These are phyloP conservation scores for Craspedostauros australis DNA, from an alignment of 108 stramenopile species.

Conservation along the genomic window DNA sequence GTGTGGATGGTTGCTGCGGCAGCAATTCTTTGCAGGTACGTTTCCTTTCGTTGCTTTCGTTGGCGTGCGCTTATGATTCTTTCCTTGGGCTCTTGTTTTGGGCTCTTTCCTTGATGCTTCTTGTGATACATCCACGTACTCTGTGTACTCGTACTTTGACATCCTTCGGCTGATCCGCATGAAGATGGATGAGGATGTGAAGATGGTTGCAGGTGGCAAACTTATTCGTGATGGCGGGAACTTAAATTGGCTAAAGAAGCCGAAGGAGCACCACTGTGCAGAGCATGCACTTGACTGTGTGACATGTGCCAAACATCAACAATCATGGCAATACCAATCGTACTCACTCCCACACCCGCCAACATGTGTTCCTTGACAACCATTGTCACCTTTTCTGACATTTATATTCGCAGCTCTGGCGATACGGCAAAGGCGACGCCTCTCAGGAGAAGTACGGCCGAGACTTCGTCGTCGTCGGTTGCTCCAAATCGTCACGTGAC, in stretches of 20 bases:
- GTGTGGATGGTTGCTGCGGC: constrained; percentile 63
- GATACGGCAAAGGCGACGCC: constrained; percentile 76
- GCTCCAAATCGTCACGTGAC: constrained; percentile 50
- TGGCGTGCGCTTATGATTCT: neutral
- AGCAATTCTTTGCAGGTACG: constrained; percentile 54
- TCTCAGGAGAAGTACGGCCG: constrained; percentile 71
- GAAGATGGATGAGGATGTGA: no score
- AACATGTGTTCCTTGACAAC: neutral
- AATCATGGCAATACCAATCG: neutral
- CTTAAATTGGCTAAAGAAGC: no score
- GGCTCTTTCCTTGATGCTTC: neutral
- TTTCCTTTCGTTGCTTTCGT: neutral
- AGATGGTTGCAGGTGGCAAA: no score
- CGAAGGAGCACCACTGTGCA: no score
- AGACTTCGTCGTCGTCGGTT: constrained; percentile 72
- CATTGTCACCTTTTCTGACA: neutral
- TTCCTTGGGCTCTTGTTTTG: neutral
- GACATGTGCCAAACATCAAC: no score
- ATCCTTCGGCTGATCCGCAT: no score
- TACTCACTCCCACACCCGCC: neutral
- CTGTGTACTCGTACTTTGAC: no score
- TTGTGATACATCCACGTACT: no score
- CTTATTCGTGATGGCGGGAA: no score
- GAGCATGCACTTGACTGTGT: no score
- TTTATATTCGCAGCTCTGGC: constrained; percentile 46